Evolutionary conservation across 2,329 filamentous ascomycete species (phyloP).

Genomic region (Fusarium guadeloupense): DNA sequence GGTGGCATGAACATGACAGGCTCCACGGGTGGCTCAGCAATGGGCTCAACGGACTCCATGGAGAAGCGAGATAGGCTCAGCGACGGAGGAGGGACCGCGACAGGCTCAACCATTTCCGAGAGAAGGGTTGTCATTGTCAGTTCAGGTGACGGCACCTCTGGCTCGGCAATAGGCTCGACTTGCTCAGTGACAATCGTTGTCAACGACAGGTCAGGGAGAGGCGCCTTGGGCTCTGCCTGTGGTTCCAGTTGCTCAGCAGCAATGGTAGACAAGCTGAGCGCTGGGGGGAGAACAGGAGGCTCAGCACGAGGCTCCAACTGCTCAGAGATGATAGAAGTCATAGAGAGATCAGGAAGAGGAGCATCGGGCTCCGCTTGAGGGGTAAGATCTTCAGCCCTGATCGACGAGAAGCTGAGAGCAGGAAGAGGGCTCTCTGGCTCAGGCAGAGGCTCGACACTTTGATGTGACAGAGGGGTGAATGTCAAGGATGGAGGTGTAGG

Average conservation of each 20-base stretch:
- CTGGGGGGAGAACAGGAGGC: conserved; percentile 34
- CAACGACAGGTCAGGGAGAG: conserved; percentile 44
- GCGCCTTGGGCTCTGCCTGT: conserved; percentile 35
- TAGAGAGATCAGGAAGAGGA: conserved; percentile 39
- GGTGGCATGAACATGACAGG: conserved; percentile 38
- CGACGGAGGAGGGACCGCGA: conserved; percentile 20
- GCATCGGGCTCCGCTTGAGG: conserved; percentile 44
- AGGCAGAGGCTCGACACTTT: conserved; percentile 53
- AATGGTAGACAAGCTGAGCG: conserved; percentile 41
- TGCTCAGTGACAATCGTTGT: conserved; percentile 47
- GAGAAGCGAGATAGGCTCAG: conserved; percentile 37
- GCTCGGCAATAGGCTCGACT: conserved; percentile 40
- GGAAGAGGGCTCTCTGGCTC: conserved; percentile 49
- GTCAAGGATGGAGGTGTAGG: conserved; percentile 47
- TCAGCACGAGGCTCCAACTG: conserved; percentile 44
- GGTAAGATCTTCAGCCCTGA: conserved; percentile 49
- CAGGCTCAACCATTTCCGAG: conserved; percentile 9
- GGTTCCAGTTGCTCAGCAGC: conserved; percentile 43
- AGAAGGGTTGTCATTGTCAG: neutral
- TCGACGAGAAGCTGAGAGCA: conserved; percentile 50
- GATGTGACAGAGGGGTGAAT: conserved; percentile 48
- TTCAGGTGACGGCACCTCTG: conserved; percentile 13
- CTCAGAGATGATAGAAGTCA: conserved; percentile 42
- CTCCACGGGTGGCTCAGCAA: conserved; percentile 31
- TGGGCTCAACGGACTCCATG: conserved; percentile 25